phyloP scores from a whole-genome alignment of 257 asterid species.

The Solanum virginianum region DNA sequence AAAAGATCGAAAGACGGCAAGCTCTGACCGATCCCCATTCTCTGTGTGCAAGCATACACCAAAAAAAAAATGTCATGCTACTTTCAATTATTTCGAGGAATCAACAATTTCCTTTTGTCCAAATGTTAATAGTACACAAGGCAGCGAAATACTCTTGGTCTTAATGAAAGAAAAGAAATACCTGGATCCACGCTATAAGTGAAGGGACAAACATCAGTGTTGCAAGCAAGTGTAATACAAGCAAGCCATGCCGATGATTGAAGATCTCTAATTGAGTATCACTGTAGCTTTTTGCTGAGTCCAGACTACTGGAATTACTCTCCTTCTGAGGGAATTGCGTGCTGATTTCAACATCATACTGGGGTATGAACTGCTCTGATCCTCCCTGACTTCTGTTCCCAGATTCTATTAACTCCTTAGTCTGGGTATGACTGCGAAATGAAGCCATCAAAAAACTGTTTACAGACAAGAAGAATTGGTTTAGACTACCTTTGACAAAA shows the following conservation, averaged over 20 bases:
- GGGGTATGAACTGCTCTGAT: conserved; percentile 22
- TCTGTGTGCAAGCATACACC: conserved; percentile 39
- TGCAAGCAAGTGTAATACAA: conserved; percentile 70
- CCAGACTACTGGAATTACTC: conserved; percentile 36
- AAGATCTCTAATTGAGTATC: conserved; percentile 80
- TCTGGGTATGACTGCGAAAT: conserved; percentile 59
- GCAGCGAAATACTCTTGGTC: not conserved
- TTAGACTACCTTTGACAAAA: not conserved
- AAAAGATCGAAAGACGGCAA: conserved; percentile 65
- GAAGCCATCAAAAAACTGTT: conserved; percentile 78
- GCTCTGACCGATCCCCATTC: conserved; percentile 48
- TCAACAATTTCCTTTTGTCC: not conserved
- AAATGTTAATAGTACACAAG: not conserved
- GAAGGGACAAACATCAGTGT: conserved; percentile 79
- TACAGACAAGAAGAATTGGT: conserved; percentile 29
- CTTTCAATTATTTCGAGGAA: not conserved
- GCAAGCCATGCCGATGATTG: conserved; percentile 83
- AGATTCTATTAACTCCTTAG: conserved; percentile 35
- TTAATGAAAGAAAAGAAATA: conserved; percentile 4
- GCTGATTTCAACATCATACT: conserved; percentile 21
- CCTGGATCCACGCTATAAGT: conserved; percentile 88
- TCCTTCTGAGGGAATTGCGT: conserved; percentile 24
- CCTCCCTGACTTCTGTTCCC: conserved; percentile 16
- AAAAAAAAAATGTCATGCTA: not conserved
- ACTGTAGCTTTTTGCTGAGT: conserved; percentile 52